A percentile compares a stretch with the other conserved stretches of the same genome.
Conservation (phyloP, 371 early-diverging fungal genomes). For the Mucor piriformis region DNA sequence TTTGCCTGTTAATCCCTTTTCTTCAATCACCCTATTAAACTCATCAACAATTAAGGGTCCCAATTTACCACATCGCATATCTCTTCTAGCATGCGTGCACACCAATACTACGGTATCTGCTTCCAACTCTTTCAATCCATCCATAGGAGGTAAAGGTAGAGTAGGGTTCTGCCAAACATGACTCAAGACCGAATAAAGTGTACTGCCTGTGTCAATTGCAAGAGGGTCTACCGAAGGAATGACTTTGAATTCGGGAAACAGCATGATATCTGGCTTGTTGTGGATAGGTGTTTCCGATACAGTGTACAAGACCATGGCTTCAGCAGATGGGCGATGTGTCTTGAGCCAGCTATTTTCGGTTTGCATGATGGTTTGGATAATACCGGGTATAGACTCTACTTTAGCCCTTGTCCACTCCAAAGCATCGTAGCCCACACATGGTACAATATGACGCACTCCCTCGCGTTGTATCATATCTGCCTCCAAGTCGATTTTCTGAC, state of each 20-base stretch:
- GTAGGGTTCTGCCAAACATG: slow-evolving; percentile 32
- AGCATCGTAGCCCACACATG: slow-evolving; percentile 43
- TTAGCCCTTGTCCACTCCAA: slow-evolving; percentile 49
- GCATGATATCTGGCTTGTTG: slow-evolving; percentile 25
- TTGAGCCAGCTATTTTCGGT: slow-evolving; percentile 17
- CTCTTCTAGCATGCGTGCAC: slow-evolving; percentile 48
- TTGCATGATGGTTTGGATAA: slow-evolving; percentile 16
- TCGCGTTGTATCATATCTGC: slow-evolving; percentile 24
- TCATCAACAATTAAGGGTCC: slow-evolving; percentile 48
- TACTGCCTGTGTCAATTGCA: not conserved
- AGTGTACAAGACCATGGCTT: slow-evolving; percentile 23
- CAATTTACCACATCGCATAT: slow-evolving; percentile 48
- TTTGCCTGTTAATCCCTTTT: slow-evolving; percentile 28
- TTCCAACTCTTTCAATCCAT: slow-evolving; percentile 18
- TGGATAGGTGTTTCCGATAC: slow-evolving; percentile 30
- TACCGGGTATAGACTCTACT: slow-evolving; percentile 36
- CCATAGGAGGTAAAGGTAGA: slow-evolving; percentile 2
- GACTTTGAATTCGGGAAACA: slow-evolving; percentile 48
- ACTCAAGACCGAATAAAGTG: slow-evolving; percentile 22
- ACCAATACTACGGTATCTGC: slow-evolving; percentile 45
- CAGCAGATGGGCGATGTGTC: not conserved
- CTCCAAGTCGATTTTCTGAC: slow-evolving; percentile 45
- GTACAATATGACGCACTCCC: slow-evolving; percentile 41
- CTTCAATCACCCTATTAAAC: slow-evolving; percentile 30
- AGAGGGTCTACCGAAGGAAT: slow-evolving; percentile 17